Conservation (phyloP, 352 stramenopile genomes). For the Blastocystis sp. region DNA sequence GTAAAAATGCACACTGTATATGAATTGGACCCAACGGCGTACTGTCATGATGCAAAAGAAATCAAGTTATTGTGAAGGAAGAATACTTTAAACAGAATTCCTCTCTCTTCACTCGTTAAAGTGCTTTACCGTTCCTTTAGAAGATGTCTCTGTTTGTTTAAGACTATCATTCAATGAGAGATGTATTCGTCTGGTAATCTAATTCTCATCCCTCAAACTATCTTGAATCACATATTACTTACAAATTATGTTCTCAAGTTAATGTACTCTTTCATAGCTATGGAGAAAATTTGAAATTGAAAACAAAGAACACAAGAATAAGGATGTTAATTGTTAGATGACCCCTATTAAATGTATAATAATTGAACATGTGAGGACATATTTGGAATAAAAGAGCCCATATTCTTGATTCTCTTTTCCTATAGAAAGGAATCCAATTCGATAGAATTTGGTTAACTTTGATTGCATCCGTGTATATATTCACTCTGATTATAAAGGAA, state of each 20-base stretch:
- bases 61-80: too few relatives aligned
- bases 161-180: neutral
- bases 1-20: conserved; percentile 67
- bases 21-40: conserved; percentile 59
- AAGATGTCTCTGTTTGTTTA: neutral
- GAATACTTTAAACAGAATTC: too few relatives aligned
- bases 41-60: conserved; percentile 46
- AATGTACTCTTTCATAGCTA: neutral
- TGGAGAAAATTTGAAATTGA: conserved; percentile 40
- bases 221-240: neutral
- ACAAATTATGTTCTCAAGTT: too few relatives aligned
- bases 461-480: too few relatives aligned
- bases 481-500: too few relatives aligned
- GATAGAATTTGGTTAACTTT: too few relatives aligned
- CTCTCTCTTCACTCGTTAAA: too few relatives aligned
- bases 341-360: neutral
- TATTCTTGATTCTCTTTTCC: too few relatives aligned
- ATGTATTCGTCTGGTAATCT: neutral
- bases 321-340: neutral
- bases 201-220: neutral
- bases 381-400: too few relatives aligned
- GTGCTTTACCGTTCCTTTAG: too few relatives aligned
- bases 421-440: too few relatives aligned
- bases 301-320: neutral
- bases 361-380: too few relatives aligned